These are phyloP conservation scores for Pseudoturritis turrita DNA, from an alignment of 345 rosid species.

Conservation along the genomic window DNA sequence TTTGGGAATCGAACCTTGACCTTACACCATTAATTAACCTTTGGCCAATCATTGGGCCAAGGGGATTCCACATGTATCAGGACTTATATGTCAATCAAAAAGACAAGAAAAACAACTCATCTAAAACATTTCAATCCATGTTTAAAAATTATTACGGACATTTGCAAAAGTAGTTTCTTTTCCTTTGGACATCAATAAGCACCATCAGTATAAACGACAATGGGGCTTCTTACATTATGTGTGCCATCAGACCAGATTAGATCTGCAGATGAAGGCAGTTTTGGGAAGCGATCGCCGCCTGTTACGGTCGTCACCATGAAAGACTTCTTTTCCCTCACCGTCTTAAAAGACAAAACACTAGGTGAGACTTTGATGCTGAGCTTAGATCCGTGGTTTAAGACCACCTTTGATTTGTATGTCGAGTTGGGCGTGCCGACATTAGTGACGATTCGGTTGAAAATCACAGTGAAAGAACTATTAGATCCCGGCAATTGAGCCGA, in stretches of 20 bases:
- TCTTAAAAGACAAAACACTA: slow-evolving; percentile 26
- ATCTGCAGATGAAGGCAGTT: not conserved
- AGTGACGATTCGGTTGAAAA: slow-evolving; percentile 43
- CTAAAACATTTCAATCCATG: too few relatives aligned
- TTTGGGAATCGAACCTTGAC: too few relatives aligned
- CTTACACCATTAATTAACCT: too few relatives aligned
- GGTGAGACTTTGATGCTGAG: slow-evolving; percentile 34
- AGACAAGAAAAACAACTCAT: too few relatives aligned
- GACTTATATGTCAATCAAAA: too few relatives aligned
- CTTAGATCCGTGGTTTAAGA: not conserved
- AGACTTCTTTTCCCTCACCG: slow-evolving; percentile 29
- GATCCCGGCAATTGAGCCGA: slow-evolving; percentile 1
- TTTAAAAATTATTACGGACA: too few relatives aligned
- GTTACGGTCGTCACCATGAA: slow-evolving; percentile 33
- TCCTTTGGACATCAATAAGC: not conserved
- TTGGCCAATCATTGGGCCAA: too few relatives aligned
- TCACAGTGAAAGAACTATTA: slow-evolving; percentile 3
- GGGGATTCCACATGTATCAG: too few relatives aligned
- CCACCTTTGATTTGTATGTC: slow-evolving; percentile 34
- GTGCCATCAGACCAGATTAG: slow-evolving; percentile 30
- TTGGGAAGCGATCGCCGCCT: not conserved
- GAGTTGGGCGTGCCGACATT: slow-evolving; percentile 44
- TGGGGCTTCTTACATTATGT: slow-evolving; percentile 26
- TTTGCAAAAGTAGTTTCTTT: too few relatives aligned
- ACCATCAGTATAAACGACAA: slow-evolving; percentile 1